These are phyloP conservation scores for Nyctanthes arbortristis DNA, from an alignment of 257 asterid genomes.

Conservation along the genomic window DNA sequence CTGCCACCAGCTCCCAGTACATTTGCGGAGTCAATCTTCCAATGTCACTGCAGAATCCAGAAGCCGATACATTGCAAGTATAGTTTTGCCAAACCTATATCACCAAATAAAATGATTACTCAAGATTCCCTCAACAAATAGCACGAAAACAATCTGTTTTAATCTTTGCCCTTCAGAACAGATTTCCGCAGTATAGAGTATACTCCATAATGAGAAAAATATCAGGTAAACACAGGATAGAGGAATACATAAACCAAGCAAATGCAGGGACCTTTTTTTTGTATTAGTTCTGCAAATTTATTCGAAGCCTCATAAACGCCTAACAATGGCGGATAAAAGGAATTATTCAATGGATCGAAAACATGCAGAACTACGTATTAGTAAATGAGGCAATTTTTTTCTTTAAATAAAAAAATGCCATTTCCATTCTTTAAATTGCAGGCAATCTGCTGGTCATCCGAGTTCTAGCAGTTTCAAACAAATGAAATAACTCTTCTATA, in stretches of 20 bases:
- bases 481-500: background rate
- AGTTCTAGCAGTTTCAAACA: background rate
- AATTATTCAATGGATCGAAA: too few species aligned
- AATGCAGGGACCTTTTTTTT: background rate
- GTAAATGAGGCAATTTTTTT: too few species aligned
- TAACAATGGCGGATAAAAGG: background rate
- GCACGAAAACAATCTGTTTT: too few species aligned
- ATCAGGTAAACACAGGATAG: background rate
- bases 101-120: background rate
- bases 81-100: conserved; percentile 56
- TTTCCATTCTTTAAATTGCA: background rate
- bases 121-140: background rate
- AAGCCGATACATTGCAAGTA: conserved; percentile 39
- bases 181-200: too few species aligned
- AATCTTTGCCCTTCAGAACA: background rate
- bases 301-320: background rate
- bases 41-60: conserved; percentile 39
- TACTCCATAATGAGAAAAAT: background rate
- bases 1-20: conserved; percentile 51
- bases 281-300: background rate
- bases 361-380: too few species aligned
- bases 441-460: background rate
- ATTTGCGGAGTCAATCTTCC: conserved; percentile 59
- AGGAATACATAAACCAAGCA: background rate
- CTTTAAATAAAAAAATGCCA: background rate